These are phyloP conservation scores for Astragalus glycyphyllos DNA, from an alignment of 306 rosid genomes.

Conservation along the genomic window DNA sequence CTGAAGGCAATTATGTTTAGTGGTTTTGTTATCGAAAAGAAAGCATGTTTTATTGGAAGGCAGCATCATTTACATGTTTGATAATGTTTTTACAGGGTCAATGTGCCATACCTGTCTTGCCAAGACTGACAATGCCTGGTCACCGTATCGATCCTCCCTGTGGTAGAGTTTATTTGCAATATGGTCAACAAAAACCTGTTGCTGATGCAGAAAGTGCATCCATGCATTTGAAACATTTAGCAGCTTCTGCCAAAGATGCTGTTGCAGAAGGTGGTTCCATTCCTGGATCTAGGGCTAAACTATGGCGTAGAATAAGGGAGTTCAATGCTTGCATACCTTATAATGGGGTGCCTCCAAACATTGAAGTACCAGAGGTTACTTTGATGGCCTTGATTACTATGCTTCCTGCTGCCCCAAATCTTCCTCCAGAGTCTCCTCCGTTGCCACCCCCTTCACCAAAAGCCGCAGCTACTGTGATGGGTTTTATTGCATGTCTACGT, in stretches of 20 bases:
- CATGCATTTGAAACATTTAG: constrained; percentile 92
- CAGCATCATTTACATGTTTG: constrained; percentile 45
- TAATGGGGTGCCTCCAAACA: constrained; percentile 75
- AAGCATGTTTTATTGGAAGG: constrained; percentile 23
- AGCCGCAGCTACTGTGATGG: constrained; percentile 99
- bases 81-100: constrained; percentile 71
- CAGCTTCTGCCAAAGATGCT: constrained; percentile 97
- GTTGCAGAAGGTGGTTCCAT: constrained; percentile 98
- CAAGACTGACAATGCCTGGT: constrained; percentile 99
- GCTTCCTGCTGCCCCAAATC: constrained; percentile 98
- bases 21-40: constrained; percentile 29
- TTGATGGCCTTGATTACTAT: constrained; percentile 98
- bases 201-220: constrained; percentile 81
- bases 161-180: constrained; percentile 84
- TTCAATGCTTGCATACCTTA: constrained; percentile 95
- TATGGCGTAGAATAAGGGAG: constrained; percentile 99
- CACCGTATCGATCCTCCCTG: constrained; percentile 98
- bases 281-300: constrained; percentile 98
- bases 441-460: constrained; percentile 99
- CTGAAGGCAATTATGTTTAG: constrained; percentile 25
- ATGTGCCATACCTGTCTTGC: constrained; percentile 87
- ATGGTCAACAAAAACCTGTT: constrained; percentile 64
- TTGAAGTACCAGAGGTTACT: constrained; percentile 98
- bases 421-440: constrained; percentile 99
- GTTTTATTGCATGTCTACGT: constrained; percentile 89